Evolutionary conservation across 2,329 filamentous ascomycete species (phyloP), one percentile per base, ranked within the genome.

Genomic region (Phaeosphaeriaceae sp.): DNA sequence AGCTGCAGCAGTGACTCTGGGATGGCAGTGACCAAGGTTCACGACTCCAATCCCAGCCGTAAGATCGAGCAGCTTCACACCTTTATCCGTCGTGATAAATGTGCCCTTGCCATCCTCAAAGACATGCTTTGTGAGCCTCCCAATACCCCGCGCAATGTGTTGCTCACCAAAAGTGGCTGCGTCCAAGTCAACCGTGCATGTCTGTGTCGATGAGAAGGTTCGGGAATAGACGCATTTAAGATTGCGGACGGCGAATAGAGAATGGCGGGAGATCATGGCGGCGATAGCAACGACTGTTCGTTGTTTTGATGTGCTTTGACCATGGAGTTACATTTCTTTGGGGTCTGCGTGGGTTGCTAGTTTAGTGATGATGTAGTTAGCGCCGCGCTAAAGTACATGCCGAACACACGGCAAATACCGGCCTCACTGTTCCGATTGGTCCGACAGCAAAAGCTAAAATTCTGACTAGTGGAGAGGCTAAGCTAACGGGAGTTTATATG

Each of bases 131-230:
- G 63, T 68, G 29, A 68, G 64, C 21, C 64, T 58, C 2, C 64
- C 64, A 43, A 68, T 68, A 35, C 64, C 64, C 34, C 56, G 63
- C n/a, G 64, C 63, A 51, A 67, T 67, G 52, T 67, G 64, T 26
- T 58, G 54, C 46, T 67, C 63, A 20, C 58, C 64, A 32, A 66
- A 67, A 2, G 60, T 57, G 4, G 64, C 64, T 3, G 58, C 26
- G 16, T 67, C 64, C 46, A 66, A 38, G 1, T 59, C 46, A 13
- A 54, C 44, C 20, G 48, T 48, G 8, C 45, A 29, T 33, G 50
- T n/a, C 20, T 37, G 56, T 46, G 60, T 62, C 13, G 47, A 42
- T 17, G 61, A 61, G 35, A 65, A 64, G n/a, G 50, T 17, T 46
- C 60, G 56, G 17, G 48, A 28, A n/a, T 47, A 28, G 2, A 33